These are phyloP conservation scores for Aureobasidium sp. DNA, from an alignment of 2,329 filamentous ascomycete species.

Conservation along the genomic window DNA sequence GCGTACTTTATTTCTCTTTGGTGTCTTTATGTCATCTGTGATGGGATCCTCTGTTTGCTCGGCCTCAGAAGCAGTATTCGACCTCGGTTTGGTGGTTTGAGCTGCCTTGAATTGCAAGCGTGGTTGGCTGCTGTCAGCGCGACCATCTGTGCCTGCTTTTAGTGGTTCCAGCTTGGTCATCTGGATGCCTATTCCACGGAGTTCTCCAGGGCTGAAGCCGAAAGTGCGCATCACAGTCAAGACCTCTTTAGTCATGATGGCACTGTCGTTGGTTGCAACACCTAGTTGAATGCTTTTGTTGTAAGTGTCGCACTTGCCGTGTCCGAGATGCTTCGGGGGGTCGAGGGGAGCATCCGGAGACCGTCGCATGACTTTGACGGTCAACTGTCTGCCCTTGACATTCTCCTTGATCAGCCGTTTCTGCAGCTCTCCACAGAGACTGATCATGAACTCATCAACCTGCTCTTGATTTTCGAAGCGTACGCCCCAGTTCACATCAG, in stretches of 20 bases:
- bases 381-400: slow-evolving; percentile 80
- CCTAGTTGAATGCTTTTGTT: slow-evolving; percentile 82
- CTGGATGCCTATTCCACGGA: slow-evolving; percentile 87
- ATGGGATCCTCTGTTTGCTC: slow-evolving; percentile 32
- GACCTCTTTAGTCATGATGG: slow-evolving; percentile 69
- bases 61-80: background rate
- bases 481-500: slow-evolving; percentile 97
- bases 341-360: slow-evolving; percentile 81
- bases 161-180: slow-evolving; percentile 85
- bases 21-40: slow-evolving; percentile 37
- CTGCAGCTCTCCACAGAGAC: slow-evolving; percentile 76
- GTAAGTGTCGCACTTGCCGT: slow-evolving; percentile 90
- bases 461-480: slow-evolving; percentile 88
- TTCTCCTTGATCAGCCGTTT: slow-evolving; percentile 71
- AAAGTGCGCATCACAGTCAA: slow-evolving; percentile 75
- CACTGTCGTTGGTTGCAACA: slow-evolving; percentile 68
- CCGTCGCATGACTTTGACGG: slow-evolving; percentile 89
- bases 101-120: slow-evolving; percentile 63
- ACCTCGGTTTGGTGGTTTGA: slow-evolving; percentile 26
- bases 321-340: slow-evolving; percentile 85
- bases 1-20: slow-evolving; percentile 22
- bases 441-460: slow-evolving; percentile 83
- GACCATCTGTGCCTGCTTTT: slow-evolving; percentile 47
- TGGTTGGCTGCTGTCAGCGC: slow-evolving; percentile 65
- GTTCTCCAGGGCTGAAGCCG: slow-evolving; percentile 78